Evolutionary conservation across 2,329 filamentous ascomycete genomes (phyloP).

Genomic region (Hypoxylon rubiginosum): DNA sequence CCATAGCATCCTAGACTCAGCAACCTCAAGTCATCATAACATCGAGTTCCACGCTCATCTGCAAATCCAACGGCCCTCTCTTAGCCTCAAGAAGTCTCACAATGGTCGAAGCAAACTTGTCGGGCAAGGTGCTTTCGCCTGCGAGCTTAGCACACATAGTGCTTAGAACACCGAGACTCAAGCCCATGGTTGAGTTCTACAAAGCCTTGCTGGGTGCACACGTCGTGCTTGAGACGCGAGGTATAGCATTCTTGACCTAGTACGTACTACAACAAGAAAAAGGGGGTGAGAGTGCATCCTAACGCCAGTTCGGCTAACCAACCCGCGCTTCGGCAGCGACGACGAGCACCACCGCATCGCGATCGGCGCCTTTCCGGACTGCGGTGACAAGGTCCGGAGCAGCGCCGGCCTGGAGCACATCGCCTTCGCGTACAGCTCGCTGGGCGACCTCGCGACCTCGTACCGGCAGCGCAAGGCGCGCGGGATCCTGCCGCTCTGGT

Average conservation of each 20-base stretch:
- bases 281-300: too few relatives aligned
- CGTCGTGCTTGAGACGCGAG: conserved; percentile 44
- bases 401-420: conserved; percentile 58
- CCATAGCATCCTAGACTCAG: not conserved
- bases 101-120: conserved; percentile 35
- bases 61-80: not conserved
- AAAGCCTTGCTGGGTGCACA: conserved; percentile 54
- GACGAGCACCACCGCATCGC: conserved; percentile 63
- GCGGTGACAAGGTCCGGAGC: conserved; percentile 40
- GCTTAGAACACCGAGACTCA: conserved; percentile 46
- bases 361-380: conserved; percentile 51
- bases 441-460: conserved; percentile 53
- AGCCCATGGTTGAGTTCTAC: conserved; percentile 55
- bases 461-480: conserved; percentile 55
- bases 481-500: conserved; percentile 58
- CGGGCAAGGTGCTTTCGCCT: conserved; percentile 45
- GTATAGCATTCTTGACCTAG: conserved; percentile 57
- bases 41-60: not conserved
- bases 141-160: conserved; percentile 46
- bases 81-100: conserved; percentile 12
- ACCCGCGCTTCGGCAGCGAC: conserved; percentile 52
- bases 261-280: not conserved
- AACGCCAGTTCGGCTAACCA: not conserved
- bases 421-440: conserved; percentile 56
- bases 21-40: not conserved